These are phyloP conservation scores for Globisporangium alternatum DNA, from an alignment of 352 stramenopile genomes.

Conservation along the genomic window DNA sequence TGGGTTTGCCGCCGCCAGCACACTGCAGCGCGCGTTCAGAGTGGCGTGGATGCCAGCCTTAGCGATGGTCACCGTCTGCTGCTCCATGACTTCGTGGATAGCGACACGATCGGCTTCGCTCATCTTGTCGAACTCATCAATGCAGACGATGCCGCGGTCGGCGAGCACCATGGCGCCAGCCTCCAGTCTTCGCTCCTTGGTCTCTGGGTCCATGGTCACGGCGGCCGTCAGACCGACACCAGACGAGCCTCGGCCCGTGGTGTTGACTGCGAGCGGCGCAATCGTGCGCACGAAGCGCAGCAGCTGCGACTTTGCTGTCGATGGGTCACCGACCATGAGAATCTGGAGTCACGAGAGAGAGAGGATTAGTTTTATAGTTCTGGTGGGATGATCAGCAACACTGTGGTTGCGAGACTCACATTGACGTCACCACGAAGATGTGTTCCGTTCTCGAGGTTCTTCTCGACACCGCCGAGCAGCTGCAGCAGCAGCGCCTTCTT, in stretches of 20 bases:
- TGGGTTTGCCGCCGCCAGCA: conserved; percentile 98
- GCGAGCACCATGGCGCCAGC: conserved; percentile 99
- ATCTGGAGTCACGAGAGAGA: conserved; percentile 33
- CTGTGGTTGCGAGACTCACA: conserved; percentile 28
- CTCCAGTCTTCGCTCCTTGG: conserved; percentile 92
- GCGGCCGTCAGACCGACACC: conserved; percentile 97
- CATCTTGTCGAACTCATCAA: conserved; percentile 99
- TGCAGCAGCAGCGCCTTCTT: conserved; percentile 92
- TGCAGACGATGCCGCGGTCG: conserved; percentile 98
- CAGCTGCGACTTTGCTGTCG: conserved; percentile 98
- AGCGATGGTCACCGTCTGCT: conserved; percentile 99
- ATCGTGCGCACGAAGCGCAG: conserved; percentile 97
- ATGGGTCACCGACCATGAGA: conserved; percentile 98
- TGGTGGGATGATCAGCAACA: conserved; percentile 26
- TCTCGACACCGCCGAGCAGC: conserved; percentile 90
- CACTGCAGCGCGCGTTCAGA: conserved; percentile 98
- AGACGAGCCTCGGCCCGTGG: conserved; percentile 75
- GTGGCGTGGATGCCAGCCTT: conserved; percentile 99
- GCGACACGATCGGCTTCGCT: conserved; percentile 97
- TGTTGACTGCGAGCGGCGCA: conserved; percentile 91
- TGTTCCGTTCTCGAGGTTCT: conserved; percentile 98
- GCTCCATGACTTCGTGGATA: conserved; percentile 99
- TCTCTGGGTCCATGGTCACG: conserved; percentile 96
- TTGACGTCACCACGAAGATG: conserved; percentile 99
- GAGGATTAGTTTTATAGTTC: conserved; percentile 46